Evolutionary conservation across 192 early-diverging fungal genomes (phyloP).

Genomic region (Gigaspora rosea): DNA sequence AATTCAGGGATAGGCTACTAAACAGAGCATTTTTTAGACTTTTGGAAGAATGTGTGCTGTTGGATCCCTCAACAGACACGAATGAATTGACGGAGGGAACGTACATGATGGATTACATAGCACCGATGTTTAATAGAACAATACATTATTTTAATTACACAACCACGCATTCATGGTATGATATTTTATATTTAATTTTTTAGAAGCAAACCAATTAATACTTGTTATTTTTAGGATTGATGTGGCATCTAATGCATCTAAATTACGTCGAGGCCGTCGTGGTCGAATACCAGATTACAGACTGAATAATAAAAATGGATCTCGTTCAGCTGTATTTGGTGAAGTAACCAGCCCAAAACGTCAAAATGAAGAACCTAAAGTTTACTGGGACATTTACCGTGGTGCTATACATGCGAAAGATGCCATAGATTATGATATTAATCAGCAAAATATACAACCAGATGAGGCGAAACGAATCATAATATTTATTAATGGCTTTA

Average conservation of each 20-base stretch:
- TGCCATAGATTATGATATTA: slow-evolving; percentile 18
- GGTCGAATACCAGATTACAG: slow-evolving; percentile 6
- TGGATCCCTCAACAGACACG: neutral
- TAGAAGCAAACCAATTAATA: neutral
- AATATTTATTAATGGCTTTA: slow-evolving; percentile 23
- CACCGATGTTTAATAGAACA: slow-evolving; percentile 7
- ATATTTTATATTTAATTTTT: slow-evolving; percentile 23
- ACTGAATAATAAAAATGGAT: slow-evolving; percentile 11
- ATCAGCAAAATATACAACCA: neutral
- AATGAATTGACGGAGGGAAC: slow-evolving; percentile 2
- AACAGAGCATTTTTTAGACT: slow-evolving; percentile 18
- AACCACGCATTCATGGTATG: slow-evolving; percentile 25
- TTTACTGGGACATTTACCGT: slow-evolving; percentile 25
- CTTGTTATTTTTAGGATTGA: slow-evolving; percentile 15
- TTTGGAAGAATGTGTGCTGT: slow-evolving; percentile 12
- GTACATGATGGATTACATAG: slow-evolving; percentile 19
- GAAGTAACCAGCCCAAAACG: slow-evolving; percentile 20
- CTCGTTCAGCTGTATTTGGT: slow-evolving; percentile 2
- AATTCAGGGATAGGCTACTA: neutral
- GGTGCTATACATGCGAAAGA: slow-evolving; percentile 27
- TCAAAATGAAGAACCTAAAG: slow-evolving; percentile 1
- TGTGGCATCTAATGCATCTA: slow-evolving; percentile 14
- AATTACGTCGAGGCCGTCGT: neutral
- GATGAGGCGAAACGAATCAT: neutral
- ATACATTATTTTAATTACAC: slow-evolving; percentile 27